Base-by-base conservation (phyloP, 768 basidiomycete species). In the Kwoniella pini region DNA sequence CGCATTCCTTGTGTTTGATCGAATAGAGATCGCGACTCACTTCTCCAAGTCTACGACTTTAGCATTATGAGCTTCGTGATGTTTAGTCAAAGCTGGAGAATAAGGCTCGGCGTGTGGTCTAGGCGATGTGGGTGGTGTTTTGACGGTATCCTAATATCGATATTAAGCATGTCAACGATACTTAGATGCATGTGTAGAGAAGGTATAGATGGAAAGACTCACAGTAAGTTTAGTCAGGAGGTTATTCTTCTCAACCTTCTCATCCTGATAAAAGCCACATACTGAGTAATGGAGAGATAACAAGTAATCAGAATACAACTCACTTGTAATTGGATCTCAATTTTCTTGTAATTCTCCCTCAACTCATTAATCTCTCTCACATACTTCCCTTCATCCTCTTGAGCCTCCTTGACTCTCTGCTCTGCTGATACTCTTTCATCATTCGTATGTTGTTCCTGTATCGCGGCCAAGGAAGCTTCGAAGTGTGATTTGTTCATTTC, bases 401-500 rank as follows among this genome's bases (percentile, higher is more conserved):
- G 44, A n/a, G 28, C 33, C 19, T 31, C 38, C 44, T 56, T 36
- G 15, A 51, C 54, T 3, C 40, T 43, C 30, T 15, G 44, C 46
- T 62, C 57, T 12, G 64, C 55, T 3, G 22, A 4, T 19, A 30
- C 42, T 7, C 17, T 11, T 17, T 63, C 31, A n/a, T 65, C 62
- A 12, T 36, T 15, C 0, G 30, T 28, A 44, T 67, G 62, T 15
- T 63, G 60, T 2, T 60, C 62, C 42, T 68, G 62, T 17, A 62
- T 46, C 31, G 63, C 57, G 13, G 56, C 54, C 4, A 71, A 57
- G 1, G 67, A 57, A 13, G 54, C 48, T 38, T 65, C 54, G 54
- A 71, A 71, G 49, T 68, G 67, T 7, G 56, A 57, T 54, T 70
- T 72, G 62, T 72, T 72, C 71, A 72, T 70, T 42, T 65, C 68